Percentiles rank a stretch among this genome's conserved stretches.
Evolutionary conservation across 805 yeast species (phyloP).

Genomic region (Candida suzukii): DNA sequence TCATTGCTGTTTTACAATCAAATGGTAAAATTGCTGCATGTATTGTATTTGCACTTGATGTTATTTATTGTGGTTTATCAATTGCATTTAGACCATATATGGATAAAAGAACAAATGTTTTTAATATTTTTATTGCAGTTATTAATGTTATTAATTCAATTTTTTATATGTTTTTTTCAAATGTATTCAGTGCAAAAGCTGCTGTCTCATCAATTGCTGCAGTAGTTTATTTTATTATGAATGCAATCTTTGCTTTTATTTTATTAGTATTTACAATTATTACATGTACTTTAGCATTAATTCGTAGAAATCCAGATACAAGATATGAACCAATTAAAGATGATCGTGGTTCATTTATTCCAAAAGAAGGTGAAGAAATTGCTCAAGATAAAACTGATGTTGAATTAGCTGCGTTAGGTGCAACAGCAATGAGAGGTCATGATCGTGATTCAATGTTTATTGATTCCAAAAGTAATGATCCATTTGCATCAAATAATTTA

Average conservation of each 20-base stretch:
- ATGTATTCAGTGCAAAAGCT: conserved; percentile 74
- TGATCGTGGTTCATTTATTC: conserved; percentile 93
- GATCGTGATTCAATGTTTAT: conserved; percentile 31
- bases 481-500: conserved; percentile 9
- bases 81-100: conserved; percentile 80
- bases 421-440: conserved; percentile 59
- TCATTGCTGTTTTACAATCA: conserved; percentile 79
- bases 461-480: conserved; percentile 12
- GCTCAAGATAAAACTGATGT: conserved; percentile 37
- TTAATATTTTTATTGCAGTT: conserved; percentile 79
- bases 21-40: conserved; percentile 81
- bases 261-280: conserved; percentile 80
- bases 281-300: conserved; percentile 76
- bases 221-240: conserved; percentile 78
- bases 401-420: conserved; percentile 70
- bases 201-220: conserved; percentile 92
- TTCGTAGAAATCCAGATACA: conserved; percentile 89
- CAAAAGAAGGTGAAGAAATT: conserved; percentile 34
- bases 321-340: conserved; percentile 95
- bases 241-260: conserved; percentile 82
- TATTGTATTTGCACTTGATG: conserved; percentile 67
- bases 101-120: conserved; percentile 92
- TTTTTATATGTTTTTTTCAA: conserved; percentile 84
- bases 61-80: conserved; percentile 56
- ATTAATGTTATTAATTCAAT: conserved; percentile 77